Conservation (phyloP, 768 basidiomycete genomes). For the Trametes cubensis region DNA sequence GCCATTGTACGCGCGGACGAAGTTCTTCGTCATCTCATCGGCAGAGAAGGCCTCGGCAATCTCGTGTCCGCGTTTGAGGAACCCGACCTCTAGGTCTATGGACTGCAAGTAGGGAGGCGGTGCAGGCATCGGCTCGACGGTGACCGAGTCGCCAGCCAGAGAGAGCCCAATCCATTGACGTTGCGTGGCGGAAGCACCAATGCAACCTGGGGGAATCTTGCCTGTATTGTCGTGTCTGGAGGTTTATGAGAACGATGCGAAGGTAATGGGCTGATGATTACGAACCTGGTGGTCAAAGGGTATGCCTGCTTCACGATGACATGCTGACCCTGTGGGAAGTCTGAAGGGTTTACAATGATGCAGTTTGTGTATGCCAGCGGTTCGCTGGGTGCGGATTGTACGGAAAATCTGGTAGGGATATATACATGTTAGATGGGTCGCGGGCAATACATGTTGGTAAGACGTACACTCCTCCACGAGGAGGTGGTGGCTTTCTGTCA, state of each 20-base stretch:
- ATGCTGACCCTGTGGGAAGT: constrained; percentile 75
- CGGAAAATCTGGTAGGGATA: constrained; percentile 28
- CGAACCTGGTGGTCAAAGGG: constrained; percentile 75
- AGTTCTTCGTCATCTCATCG: constrained; percentile 80
- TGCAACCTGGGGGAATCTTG: constrained; percentile 62
- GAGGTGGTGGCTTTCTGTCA: constrained; percentile 27
- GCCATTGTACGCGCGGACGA: constrained; percentile 74
- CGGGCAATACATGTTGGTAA: neutral
- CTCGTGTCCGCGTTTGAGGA: constrained; percentile 55
- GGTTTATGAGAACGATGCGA: neutral
- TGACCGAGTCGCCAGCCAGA: constrained; percentile 71
- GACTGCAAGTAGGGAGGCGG: constrained; percentile 69
- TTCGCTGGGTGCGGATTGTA: constrained; percentile 33
- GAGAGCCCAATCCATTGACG: constrained; percentile 92
- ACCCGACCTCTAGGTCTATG: constrained; percentile 79
- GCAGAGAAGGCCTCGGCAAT: constrained; percentile 75
- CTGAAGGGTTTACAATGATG: constrained; percentile 74
- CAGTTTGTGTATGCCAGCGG: constrained; percentile 77
- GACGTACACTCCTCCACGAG: constrained; percentile 27
- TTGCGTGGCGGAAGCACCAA: constrained; percentile 79
- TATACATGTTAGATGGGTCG: neutral
- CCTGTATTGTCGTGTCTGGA: constrained; percentile 78
- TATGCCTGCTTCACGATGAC: constrained; percentile 74
- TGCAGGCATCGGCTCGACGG: constrained; percentile 58
- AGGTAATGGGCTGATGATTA: neutral